A percentile compares a stretch with the other conserved stretches of the same genome.
phyloP scores from a whole-genome alignment of 768 basidiomycete species.

The Hysterangium stoloniferum region DNA sequence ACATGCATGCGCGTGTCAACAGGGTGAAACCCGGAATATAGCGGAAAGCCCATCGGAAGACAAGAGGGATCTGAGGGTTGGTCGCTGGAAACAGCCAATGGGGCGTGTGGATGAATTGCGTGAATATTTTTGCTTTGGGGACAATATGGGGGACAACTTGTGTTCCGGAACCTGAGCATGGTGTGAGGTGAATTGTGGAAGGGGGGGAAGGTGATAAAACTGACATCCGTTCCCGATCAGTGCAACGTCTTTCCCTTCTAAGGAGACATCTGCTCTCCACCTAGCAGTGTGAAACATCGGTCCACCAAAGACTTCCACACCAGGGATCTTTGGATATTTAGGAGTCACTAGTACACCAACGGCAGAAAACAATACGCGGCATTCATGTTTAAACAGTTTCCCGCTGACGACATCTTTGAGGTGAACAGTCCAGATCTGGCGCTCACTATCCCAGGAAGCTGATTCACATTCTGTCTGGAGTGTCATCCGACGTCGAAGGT shows the following conservation, averaged over 20 bases:
- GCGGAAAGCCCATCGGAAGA: conserved; percentile 7
- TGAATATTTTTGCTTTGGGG: conserved; percentile 11
- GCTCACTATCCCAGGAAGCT: conserved; percentile 13
- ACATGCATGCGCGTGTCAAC: background rate
- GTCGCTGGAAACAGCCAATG: conserved; percentile 14
- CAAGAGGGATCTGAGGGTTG: background rate
- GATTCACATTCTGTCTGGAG: conserved; percentile 12
- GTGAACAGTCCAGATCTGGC: conserved; percentile 15
- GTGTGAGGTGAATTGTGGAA: background rate
- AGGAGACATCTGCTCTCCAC: conserved; percentile 15
- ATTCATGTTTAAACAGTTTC: conserved; percentile 1
- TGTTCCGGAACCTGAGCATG: conserved; percentile 11
- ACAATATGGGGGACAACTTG: conserved; percentile 18
- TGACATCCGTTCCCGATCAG: conserved; percentile 21
- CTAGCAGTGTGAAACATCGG: conserved; percentile 17
- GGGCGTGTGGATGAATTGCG: conserved; percentile 17
- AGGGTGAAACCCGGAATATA: conserved; percentile 4
- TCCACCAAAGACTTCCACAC: conserved; percentile 15
- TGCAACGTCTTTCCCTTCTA: conserved; percentile 18
- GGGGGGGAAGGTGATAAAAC: background rate
- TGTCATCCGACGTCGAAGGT: conserved; percentile 15
- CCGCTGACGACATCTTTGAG: conserved; percentile 5
- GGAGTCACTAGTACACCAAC: conserved; percentile 15
- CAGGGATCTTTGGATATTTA: conserved; percentile 10
- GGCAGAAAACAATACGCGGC: conserved; percentile 11